Base-by-base conservation (phyloP, 129 eudicot genomes). In the Flaveria sonorensis region DNA sequence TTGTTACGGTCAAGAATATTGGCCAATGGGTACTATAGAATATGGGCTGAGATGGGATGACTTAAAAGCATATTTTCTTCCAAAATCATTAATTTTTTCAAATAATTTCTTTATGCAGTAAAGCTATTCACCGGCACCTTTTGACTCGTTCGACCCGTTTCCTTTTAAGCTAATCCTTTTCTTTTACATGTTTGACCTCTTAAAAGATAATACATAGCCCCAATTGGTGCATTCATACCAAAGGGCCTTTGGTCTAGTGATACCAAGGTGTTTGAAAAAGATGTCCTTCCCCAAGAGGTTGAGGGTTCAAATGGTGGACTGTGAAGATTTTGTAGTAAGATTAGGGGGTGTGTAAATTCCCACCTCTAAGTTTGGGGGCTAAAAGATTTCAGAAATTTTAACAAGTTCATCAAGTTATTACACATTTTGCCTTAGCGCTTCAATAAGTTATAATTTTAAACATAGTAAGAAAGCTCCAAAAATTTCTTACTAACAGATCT, bases 181-280 rank as follows among this genome's bases (percentile, higher is more conserved):
- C 71, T 67, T 67, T 18, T 42, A 42, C 23, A 53, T 53, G 23
- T 53, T 53, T 53, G 60, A 53, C 23, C 23, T 53, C 60, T 53
- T 53, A 53, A 53, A 8, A 53, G 60, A 53, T 53, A 53, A 53
- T 16, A 50, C 19, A 53, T 57, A 57, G 20, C 64, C 64, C 15
- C 4, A 20, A 57, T 11, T 3, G 64, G 23, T 57, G 30, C 40
- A 36, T 36, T 36, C 39, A 32, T 4, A 36, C 40, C 40, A 36
- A 36, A 36, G 40, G 40, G 8, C 40, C 40, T 36, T 36, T 36
- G 40, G 40, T 1, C 7, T 36, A 36, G 7, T 36, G 40, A 36
- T 36, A 36, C 40, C 40, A 36, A 36, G 40, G 40, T 4, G 40
- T 36, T 36, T 32, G 8, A 36, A 36, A 36, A 36, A 36, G 7